A percentile compares a stretch with the other conserved stretches of the same genome.
Conservation (phyloP, 192 early-diverging fungal genomes). For the Coemansia sp. region DNA sequence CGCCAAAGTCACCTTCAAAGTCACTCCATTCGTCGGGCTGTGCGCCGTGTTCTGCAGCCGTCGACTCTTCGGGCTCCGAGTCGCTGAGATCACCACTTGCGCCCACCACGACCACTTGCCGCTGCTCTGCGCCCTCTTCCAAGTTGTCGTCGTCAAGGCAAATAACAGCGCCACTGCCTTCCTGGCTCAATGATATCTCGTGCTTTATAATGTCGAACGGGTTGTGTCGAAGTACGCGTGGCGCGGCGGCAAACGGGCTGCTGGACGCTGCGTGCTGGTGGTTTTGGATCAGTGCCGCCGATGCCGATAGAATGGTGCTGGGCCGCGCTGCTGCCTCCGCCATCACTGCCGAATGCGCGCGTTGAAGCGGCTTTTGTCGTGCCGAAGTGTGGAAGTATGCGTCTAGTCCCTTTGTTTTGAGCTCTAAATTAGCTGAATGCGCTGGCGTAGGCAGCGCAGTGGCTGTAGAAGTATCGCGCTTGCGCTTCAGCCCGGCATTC, state of each 20-base stretch:
- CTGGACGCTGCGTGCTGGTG: not conserved
- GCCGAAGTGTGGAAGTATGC: slow-evolving; percentile 16
- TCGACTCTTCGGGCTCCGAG: slow-evolving; percentile 14
- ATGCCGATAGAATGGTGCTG: not conserved
- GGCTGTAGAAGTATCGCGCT: slow-evolving; percentile 14
- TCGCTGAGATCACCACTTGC: slow-evolving; percentile 15
- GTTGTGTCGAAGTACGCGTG: slow-evolving; percentile 23
- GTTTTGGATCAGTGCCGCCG: slow-evolving; percentile 1
- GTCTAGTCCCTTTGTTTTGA: slow-evolving; percentile 8
- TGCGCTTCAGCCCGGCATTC: slow-evolving; percentile 23
- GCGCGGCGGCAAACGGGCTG: slow-evolving; percentile 43
- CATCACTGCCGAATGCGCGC: not conserved
- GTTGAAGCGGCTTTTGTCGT: slow-evolving; percentile 1
- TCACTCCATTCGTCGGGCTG: slow-evolving; percentile 3
- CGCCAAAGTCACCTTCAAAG: slow-evolving; percentile 25
- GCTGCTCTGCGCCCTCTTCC: not conserved
- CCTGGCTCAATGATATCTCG: slow-evolving; percentile 1
- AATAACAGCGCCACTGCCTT: not conserved
- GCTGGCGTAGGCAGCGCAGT: not conserved
- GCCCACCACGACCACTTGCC: slow-evolving; percentile 18
- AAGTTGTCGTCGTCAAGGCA: not conserved
- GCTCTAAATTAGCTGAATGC: slow-evolving; percentile 2
- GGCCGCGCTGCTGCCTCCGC: not conserved
- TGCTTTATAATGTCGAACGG: slow-evolving; percentile 50
- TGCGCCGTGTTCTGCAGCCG: not conserved